Conservation (phyloP, 73 alveolate species). For the Effrenium voratum region DNA sequence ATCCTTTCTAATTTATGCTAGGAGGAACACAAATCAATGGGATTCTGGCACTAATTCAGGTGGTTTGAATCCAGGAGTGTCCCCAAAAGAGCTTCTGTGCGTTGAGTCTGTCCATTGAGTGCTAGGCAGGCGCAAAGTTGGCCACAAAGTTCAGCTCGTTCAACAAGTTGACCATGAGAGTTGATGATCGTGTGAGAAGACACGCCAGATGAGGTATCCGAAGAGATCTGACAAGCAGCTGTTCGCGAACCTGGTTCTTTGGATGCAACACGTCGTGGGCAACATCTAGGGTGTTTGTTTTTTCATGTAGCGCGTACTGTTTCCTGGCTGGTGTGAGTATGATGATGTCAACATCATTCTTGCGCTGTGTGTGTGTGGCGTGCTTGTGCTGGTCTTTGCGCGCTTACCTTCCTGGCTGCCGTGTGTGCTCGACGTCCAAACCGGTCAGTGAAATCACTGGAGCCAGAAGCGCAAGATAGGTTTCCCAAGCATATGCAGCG, state of each 20-base stretch:
- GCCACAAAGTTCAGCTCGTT: no score
- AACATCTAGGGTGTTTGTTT: not conserved
- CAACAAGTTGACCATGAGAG: no score
- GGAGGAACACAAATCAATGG: not conserved
- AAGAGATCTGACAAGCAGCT: conserved; percentile 40
- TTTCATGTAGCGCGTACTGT: not conserved
- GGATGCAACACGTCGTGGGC: not conserved
- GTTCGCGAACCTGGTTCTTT: conserved; percentile 35
- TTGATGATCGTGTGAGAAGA: no score
- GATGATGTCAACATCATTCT: not conserved
- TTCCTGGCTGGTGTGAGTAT: not conserved
- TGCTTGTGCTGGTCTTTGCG: not conserved
- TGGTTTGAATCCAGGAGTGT: not conserved
- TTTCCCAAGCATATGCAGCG: no score
- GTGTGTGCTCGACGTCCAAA: no score
- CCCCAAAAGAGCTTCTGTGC: not conserved
- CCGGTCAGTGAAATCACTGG: no score
- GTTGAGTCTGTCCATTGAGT: not conserved
- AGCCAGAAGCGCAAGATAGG: no score
- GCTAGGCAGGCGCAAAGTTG: not conserved
- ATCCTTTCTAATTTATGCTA: not conserved
- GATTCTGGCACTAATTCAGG: not conserved
- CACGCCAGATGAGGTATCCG: conserved; percentile 10
- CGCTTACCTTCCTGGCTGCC: no score
- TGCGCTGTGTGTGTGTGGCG: not conserved